These are phyloP conservation scores for Umbelopsis sp. DNA, from an alignment of 371 early-diverging fungal genomes.

Conservation along the genomic window DNA sequence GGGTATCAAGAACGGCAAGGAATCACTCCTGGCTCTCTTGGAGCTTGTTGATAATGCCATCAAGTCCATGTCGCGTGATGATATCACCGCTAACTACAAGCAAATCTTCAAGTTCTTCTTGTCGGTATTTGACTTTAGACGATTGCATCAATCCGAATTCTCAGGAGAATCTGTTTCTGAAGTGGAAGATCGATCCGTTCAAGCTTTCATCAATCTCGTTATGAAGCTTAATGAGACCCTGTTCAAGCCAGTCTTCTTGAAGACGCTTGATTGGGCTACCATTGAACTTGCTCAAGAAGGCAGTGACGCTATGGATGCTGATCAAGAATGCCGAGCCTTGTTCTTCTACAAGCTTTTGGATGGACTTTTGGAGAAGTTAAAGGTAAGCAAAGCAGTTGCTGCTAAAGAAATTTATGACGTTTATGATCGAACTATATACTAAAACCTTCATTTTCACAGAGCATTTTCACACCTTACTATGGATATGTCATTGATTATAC, in stretches of 20 bases:
- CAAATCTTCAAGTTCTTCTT: slow-evolving; percentile 84
- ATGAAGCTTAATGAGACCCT: slow-evolving; percentile 91
- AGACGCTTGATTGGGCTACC: slow-evolving; percentile 90
- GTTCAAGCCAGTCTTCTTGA: slow-evolving; percentile 93
- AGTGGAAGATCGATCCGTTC: slow-evolving; percentile 71
- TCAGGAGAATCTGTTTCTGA: slow-evolving; percentile 45
- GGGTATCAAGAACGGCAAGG: slow-evolving; percentile 60
- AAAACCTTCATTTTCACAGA: slow-evolving; percentile 24
- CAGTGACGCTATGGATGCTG: slow-evolving; percentile 36
- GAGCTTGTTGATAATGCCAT: slow-evolving; percentile 70
- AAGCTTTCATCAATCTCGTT: slow-evolving; percentile 78
- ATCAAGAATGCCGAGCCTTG: slow-evolving; percentile 59
- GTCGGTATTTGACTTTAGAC: slow-evolving; percentile 71
- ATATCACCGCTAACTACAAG: slow-evolving; percentile 72
- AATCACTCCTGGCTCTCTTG: slow-evolving; percentile 56
- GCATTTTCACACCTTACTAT: slow-evolving; percentile 87
- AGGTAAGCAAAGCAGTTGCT: slow-evolving; percentile 30
- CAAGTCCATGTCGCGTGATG: slow-evolving; percentile 63
- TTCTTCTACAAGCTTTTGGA: slow-evolving; percentile 84
- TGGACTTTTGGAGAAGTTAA: slow-evolving; percentile 73
- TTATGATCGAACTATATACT: background rate
- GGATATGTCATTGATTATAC: slow-evolving; percentile 76
- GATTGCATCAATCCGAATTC: slow-evolving; percentile 36
- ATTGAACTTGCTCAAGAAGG: slow-evolving; percentile 51
- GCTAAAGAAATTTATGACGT: background rate